Conservation (phyloP, 2,329 filamentous ascomycete genomes). For the Cladosporium velox region DNA sequence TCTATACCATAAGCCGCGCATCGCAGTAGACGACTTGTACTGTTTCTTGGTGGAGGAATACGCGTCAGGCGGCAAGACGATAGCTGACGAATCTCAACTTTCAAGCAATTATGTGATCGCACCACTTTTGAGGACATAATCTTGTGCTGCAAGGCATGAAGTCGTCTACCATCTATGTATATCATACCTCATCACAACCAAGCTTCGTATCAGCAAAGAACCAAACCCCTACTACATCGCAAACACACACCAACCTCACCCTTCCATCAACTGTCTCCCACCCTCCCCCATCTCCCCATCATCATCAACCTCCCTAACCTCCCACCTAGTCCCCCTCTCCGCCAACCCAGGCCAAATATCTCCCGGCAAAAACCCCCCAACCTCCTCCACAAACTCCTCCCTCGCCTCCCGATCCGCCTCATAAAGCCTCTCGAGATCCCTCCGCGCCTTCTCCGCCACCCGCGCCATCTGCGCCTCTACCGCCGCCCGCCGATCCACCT, state of each 20-base stretch:
- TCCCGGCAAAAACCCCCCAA: constrained; percentile 78
- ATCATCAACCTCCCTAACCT: constrained; percentile 21
- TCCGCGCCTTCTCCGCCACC: constrained; percentile 75
- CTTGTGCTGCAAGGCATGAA: background rate
- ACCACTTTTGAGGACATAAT: background rate
- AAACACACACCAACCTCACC: background rate
- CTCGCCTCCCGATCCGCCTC: constrained; percentile 67
- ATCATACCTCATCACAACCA: background rate
- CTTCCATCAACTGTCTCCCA: constrained; percentile 3
- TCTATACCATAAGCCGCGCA: background rate
- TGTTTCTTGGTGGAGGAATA: background rate
- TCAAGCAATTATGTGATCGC: background rate
- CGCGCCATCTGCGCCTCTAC: constrained; percentile 73
- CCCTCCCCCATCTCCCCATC: background rate
- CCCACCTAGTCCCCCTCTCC: constrained; percentile 29
- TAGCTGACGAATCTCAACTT: background rate
- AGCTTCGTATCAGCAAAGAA: background rate
- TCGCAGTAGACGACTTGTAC: background rate
- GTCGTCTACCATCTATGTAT: background rate
- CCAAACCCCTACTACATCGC: background rate
- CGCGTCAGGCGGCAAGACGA: background rate
- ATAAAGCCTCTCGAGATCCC: constrained; percentile 73
- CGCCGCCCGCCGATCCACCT: constrained; percentile 73
- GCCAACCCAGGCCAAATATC: constrained; percentile 35
- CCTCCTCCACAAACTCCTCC: constrained; percentile 75